Conservation (phyloP, 768 basidiomycete genomes). For the Boletus sensibilis region DNA sequence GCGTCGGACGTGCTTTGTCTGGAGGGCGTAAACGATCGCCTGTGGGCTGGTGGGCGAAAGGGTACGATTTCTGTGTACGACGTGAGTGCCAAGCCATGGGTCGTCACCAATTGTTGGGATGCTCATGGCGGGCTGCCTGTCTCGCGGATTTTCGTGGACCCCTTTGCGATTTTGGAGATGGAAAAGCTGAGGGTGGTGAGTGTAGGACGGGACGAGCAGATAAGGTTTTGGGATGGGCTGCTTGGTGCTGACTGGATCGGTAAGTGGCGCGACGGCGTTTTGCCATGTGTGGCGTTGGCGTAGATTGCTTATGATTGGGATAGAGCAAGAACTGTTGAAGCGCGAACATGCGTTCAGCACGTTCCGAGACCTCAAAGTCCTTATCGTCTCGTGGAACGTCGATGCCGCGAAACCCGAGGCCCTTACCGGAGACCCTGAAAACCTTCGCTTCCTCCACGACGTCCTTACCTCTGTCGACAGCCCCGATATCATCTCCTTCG, state of each 20-base stretch:
- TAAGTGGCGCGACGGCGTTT: conserved; percentile 38
- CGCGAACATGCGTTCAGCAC: conserved; percentile 75
- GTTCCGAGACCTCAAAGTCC: conserved; percentile 72
- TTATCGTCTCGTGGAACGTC: conserved; percentile 91
- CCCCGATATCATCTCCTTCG: conserved; percentile 91
- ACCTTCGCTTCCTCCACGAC: conserved; percentile 77
- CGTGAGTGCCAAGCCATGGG: conserved; percentile 71
- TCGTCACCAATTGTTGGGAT: conserved; percentile 83
- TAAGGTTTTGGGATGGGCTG: conserved; percentile 89
- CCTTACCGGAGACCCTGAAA: conserved; percentile 63
- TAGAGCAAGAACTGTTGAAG: conserved; percentile 75
- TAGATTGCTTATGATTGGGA: background rate
- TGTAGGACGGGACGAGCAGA: conserved; percentile 66
- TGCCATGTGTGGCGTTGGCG: background rate
- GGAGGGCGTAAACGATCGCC: conserved; percentile 75
- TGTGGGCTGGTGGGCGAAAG: conserved; percentile 88
- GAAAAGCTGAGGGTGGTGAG: conserved; percentile 72
- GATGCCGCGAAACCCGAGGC: conserved; percentile 84
- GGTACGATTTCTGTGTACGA: conserved; percentile 85
- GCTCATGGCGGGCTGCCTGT: conserved; percentile 74
- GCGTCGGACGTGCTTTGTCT: conserved; percentile 79
- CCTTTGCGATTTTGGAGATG: conserved; percentile 67
- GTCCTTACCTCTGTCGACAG: conserved; percentile 66
- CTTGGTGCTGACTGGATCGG: conserved; percentile 85
- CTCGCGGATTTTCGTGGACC: conserved; percentile 64